Evolutionary conservation across 495 filamentous ascomycete genomes (phyloP), one percentile per base, ranked within the genome.

Genomic region (Aspergillus campestris): DNA sequence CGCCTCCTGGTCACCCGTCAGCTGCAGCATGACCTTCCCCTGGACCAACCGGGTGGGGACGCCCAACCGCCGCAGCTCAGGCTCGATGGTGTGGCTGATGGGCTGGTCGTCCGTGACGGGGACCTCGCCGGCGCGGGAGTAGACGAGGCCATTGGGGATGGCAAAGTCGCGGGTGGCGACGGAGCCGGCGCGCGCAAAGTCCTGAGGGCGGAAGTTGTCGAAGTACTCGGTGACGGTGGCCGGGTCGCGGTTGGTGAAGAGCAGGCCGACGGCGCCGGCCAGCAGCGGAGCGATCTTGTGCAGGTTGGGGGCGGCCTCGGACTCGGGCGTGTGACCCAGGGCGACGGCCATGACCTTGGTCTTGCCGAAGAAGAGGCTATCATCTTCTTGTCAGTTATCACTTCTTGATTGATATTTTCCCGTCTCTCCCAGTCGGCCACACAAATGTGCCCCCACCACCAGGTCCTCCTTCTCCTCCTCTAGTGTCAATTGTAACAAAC

Each of bases 321-420:
- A 79, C 57, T 87, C 86, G 52, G 80, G 70, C 46, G 67, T 81
- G 35, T 72, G 70, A 53, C 90, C 91, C 8, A 98, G 83, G 41
- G 92, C 88, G 68, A 87, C 84, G 47, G 87, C 84, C 85, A 95
- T 97, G 58, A 96, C 89, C 71, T 96, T 96, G 38, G 91, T 97
- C 66, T 96, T 97, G 64, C 92, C 92, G 66, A 96, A 96, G 79
- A 96, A 96, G 61, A 98, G 62, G 48, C 91, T 89, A 45, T n/a
- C 0, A 15, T 2, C 33, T 10, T 1, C 18, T 39, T 37, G 24
- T 48, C 35, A 40, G 53, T 49, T 52, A 46, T 48, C 35, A 18
- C 6, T 46, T 30, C 11, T 1, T 38, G 5, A 27, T 6, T 12
- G 24, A 27, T 40, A 14, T 24, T 42, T 28, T 42, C 42, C 13